Evolutionary conservation across 2,329 filamentous ascomycete genomes (phyloP), one percentile per base, ranked within the genome.

Genomic region (Claviceps quebecensis): DNA sequence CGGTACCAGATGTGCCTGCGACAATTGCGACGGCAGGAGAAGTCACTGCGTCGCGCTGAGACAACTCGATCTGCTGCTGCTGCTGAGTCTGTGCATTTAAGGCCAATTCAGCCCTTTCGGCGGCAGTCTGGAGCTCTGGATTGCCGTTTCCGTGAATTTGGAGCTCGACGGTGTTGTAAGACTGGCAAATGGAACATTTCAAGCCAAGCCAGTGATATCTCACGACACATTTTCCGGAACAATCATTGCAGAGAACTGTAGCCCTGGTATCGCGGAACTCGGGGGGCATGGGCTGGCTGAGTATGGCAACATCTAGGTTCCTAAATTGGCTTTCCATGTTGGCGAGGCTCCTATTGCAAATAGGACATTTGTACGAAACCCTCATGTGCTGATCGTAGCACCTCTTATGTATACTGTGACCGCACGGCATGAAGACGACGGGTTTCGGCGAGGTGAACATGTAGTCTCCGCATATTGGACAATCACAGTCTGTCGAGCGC

Each of bases 251-350:
- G 55, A 90, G 80, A 48, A 97, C 80, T 56, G 90, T 79, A 14
- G 89, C 91, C 55, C 82, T 82, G 5, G 87, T 89, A 59, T 88
- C 81, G 54, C 72, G 75, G 60, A 90, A 95, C 56, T 94, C 86
- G 5, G 75, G 69, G 0, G 93, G 93, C 89, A 98, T 97, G 1
- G 93, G 93, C 63, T 98, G 93, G 45, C 77, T 77, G 56, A 86
- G 78, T 54, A 98, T 95, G 48, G 88, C 84, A 49, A 89, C 80
- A 61, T 96, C 91, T 37, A 97, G 70, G 58, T 93, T 93, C 47
- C 88, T 83, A 71, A 97, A 98, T 59, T 94, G 86, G 39, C 87
- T 80, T 63, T 96, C 91, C 91, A 98, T 98, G 63, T 97, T 97
- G 57, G 88, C 81, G n/a, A 95, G 84, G 56, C 87, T 95, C 67